phyloP scores from a whole-genome alignment of 805 yeast genomes.

The Lipomyces lipofer region DNA sequence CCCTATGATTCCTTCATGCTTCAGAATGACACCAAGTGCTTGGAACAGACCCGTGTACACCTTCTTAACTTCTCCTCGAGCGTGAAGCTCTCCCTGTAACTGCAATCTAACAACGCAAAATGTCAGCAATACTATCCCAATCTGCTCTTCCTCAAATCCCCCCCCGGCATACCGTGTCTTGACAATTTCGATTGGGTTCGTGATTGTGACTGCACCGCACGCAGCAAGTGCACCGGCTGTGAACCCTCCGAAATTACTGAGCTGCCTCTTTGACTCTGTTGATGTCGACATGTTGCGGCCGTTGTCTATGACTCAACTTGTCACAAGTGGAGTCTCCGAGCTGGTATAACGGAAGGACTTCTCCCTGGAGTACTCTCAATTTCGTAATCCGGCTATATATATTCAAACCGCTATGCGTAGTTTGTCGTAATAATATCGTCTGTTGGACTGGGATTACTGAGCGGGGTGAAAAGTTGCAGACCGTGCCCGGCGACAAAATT shows the following conservation, averaged over 20 bases:
- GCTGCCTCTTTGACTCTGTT: constrained; percentile 17
- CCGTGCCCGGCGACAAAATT: no score
- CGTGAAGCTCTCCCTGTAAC: constrained; percentile 84
- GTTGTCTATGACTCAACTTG: no score
- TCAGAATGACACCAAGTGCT: constrained; percentile 69
- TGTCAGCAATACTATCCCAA: not conserved
- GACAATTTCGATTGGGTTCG: constrained; percentile 92
- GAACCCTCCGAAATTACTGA: constrained; percentile 52
- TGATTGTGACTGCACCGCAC: constrained; percentile 95
- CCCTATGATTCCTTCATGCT: constrained; percentile 83
- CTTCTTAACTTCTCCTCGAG: constrained; percentile 49
- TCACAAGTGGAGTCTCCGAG: no score
- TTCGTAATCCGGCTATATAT: no score
- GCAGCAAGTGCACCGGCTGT: constrained; percentile 93
- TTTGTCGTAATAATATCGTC: no score
- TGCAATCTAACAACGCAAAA: constrained; percentile 64
- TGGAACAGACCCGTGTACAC: constrained; percentile 84
- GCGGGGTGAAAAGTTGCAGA: no score
- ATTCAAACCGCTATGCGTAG: no score
- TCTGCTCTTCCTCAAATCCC: not conserved
- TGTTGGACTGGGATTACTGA: no score
- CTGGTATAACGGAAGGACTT: no score
- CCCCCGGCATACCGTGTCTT: constrained; percentile 54
- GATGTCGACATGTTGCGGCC: no score
- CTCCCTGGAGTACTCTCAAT: no score